Base-by-base conservation (phyloP, 2,329 filamentous ascomycete genomes). In the Ophiostoma sp. region DNA sequence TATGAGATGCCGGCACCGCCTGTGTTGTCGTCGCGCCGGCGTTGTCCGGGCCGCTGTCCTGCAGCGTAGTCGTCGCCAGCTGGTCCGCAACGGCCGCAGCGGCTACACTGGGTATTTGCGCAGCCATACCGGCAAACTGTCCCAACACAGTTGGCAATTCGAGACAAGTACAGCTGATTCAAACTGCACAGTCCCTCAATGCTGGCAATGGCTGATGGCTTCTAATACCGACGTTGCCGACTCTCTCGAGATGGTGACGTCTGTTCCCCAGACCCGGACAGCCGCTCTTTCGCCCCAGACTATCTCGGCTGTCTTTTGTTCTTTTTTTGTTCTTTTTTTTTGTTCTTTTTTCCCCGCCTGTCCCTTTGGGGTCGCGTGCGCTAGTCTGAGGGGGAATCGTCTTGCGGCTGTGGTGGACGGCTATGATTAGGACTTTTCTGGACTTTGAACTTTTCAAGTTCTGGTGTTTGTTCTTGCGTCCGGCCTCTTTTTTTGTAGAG, bases 361-460 rank as follows among this genome's bases (percentile, higher is more conserved):
- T 36, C 31, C 20, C 10, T 20, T 67, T 65, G 62, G 62, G 57
- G 54, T 68, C 69, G 69, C 69, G 69, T 70, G 69, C 69, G 62
- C 69, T 70, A 70, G 66, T 67, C 33, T n/a, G 33, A 39, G 33
- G 62, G 33, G 62, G 15, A 27, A 57, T 57, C 52, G 57, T 62
- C 27, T 33, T 11, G 27, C 27, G 27, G 54, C 2, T 33, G 23
- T 10, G 20, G 17, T 65, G 60, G 15, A 17, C 60, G 31, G 11
- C 17, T 60, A 60, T 60, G n/a, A 1, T 31, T 62, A 33, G 39
- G 39, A 41, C 39, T 41, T 62, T 31, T 31, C 27, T 31, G 27
- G 27, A 1, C 27, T 31, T 33, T 57, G 39, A 13, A 4, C n/a
- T 27, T 27, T 11, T 33, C 27, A 36, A n/a, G 57, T 13, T 62